phyloP scores from a whole-genome alignment of 106 monocot species.

The Cymbidium sinense region DNA sequence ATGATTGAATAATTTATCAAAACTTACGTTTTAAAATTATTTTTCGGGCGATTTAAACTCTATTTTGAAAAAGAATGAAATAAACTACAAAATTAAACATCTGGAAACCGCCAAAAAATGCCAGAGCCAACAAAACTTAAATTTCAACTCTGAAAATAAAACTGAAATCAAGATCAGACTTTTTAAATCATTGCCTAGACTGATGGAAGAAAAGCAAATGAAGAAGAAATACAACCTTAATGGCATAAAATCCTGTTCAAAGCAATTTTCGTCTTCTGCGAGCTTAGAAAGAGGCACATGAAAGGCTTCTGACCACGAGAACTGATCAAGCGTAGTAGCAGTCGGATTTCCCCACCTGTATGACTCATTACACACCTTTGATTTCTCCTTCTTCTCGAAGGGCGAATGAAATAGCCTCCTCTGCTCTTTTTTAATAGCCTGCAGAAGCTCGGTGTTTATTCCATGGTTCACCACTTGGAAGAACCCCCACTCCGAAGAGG shows the following conservation, averaged over 20 bases:
- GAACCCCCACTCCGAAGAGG: constrained; percentile 64
- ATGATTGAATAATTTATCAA: too few species aligned
- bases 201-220: background rate
- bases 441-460: constrained; percentile 33
- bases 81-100: too few species aligned
- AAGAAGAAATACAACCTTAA: constrained; percentile 24
- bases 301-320: constrained; percentile 75
- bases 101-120: too few species aligned
- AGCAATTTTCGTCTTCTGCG: constrained; percentile 8
- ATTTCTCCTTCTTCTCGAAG: constrained; percentile 40
- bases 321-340: constrained; percentile 30
- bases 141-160: too few species aligned
- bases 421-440: constrained; percentile 51
- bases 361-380: constrained; percentile 25
- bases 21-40: too few species aligned
- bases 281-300: constrained; percentile 51
- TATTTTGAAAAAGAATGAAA: too few species aligned
- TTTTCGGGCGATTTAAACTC: too few species aligned
- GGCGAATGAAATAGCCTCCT: constrained; percentile 31
- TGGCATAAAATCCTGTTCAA: constrained; percentile 28
- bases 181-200: background rate
- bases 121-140: background rate
- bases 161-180: background rate
- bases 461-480: constrained; percentile 68
- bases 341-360: constrained; percentile 62